Base-by-base conservation (phyloP, 2,329 filamentous ascomycete genomes). In the Hymenotorrendiella dingleyae region DNA sequence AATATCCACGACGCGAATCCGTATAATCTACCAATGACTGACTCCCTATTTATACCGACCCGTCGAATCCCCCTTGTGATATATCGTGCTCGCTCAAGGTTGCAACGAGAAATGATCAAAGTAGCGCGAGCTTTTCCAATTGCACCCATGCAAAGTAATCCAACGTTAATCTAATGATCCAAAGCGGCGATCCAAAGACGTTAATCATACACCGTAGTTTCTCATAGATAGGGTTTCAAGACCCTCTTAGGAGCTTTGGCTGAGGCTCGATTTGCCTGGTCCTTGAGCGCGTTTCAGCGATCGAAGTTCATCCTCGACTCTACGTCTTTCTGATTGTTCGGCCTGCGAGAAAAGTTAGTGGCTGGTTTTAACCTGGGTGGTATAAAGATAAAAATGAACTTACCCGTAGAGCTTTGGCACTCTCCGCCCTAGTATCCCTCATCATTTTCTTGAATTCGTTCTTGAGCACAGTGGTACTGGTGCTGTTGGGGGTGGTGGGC, bases 371-470 rank as follows among this genome's bases (percentile, higher is more conserved):
- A n/a, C n/a, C n/a, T n/a, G n/a, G n/a, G n/a, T n/a, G n/a, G n/a
- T n/a, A n/a, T n/a, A n/a, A n/a, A n/a, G 41, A 11, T 27, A 21
- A 22, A 40, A 16, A 30, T 23, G 43, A 48, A 68, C 77, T 66
- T 63, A 86, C 82, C 68, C 76, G 78, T 43, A 86, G 59, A 46
- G 73, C 68, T 64, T 74, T 82, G 55, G 79, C 67, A 48, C 76
- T 80, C 61, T 87, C 83, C 1, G 72, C 70, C 48, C 82, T 75
- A 36, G 79, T 79, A 57, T 86, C 82, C 50, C 80, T 73, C 82
- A 86, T 86, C 82, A 86, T 86, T 67, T 83, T 86, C 69, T 84
- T 85, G 60, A 87, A 87, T 61, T 87, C 83, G 49, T 80, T 81
- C 63, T 80, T 80, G 57, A 87, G 58, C 29, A 86, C 80, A 64